These are phyloP conservation scores for Fusarium fracticaudum DNA, from an alignment of 2,329 filamentous ascomycete genomes.

Conservation along the genomic window DNA sequence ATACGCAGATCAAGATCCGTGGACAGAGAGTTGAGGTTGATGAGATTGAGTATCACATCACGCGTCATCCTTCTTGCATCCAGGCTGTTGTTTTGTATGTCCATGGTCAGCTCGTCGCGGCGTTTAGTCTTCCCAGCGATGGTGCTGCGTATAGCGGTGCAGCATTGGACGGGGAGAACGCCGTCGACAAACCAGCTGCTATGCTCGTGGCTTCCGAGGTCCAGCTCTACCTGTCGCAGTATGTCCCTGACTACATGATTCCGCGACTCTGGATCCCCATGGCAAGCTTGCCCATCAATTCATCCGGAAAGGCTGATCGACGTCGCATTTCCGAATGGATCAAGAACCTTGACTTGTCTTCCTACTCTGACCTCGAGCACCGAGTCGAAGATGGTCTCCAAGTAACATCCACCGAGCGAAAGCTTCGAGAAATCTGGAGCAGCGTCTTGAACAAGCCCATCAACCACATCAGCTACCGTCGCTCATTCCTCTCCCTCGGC, in stretches of 20 bases:
- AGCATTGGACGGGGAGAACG: background rate
- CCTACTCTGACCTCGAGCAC: background rate
- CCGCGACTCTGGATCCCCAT: background rate
- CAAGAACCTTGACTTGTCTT: background rate
- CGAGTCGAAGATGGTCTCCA: background rate
- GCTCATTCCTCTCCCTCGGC: background rate
- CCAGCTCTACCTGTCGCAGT: background rate
- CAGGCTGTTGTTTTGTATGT: background rate
- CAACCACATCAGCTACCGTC: background rate
- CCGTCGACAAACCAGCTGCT: background rate
- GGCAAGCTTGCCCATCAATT: background rate
- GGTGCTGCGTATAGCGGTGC: background rate
- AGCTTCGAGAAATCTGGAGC: background rate
- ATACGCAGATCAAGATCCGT: background rate
- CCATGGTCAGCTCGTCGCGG: background rate
- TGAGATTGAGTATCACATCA: slow-evolving; percentile 2
- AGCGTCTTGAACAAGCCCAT: background rate
- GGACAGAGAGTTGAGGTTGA: slow-evolving; percentile 1
- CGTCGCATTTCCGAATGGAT: background rate
- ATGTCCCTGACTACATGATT: background rate
- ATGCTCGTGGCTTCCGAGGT: background rate
- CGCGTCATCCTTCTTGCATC: background rate
- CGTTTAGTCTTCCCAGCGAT: background rate
- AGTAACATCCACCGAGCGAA: background rate
- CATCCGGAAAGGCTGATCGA: background rate